Conservation (phyloP, 441 rosid genomes). For the Gossypium gossypioides region DNA sequence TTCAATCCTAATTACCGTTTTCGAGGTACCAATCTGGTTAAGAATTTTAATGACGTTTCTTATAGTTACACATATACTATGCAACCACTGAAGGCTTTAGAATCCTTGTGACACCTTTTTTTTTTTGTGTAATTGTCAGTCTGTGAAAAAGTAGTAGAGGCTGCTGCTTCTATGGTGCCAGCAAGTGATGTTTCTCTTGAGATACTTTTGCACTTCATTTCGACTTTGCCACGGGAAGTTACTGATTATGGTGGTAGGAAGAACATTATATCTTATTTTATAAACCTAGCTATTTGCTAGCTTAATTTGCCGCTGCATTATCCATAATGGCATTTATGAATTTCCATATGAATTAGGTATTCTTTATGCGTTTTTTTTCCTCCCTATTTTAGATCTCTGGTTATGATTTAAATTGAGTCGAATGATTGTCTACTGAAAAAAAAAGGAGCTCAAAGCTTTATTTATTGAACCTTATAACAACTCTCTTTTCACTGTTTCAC, state of each 20-base stretch:
- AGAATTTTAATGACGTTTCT: conserved; percentile 15
- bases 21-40: conserved; percentile 51
- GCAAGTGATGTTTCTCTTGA: conserved; percentile 58
- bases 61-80: background rate
- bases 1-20: conserved; percentile 85
- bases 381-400: background rate
- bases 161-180: conserved; percentile 50
- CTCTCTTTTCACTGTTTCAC: background rate
- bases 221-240: conserved; percentile 75
- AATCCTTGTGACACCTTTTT: conserved; percentile 13
- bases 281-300: conserved; percentile 9
- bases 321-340: background rate
- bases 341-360: background rate
- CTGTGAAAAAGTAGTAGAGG: conserved; percentile 53
- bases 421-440: background rate
- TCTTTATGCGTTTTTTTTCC: background rate
- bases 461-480: background rate
- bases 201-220: conserved; percentile 58
- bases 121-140: conserved; percentile 32
- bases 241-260: conserved; percentile 72
- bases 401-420: background rate
- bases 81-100: background rate
- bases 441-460: background rate
- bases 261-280: background rate
- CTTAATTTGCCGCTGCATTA: conserved; percentile 4